These are phyloP conservation scores for Lizonia empirigonia DNA, from an alignment of 2,329 filamentous ascomycete species.

Conservation along the genomic window DNA sequence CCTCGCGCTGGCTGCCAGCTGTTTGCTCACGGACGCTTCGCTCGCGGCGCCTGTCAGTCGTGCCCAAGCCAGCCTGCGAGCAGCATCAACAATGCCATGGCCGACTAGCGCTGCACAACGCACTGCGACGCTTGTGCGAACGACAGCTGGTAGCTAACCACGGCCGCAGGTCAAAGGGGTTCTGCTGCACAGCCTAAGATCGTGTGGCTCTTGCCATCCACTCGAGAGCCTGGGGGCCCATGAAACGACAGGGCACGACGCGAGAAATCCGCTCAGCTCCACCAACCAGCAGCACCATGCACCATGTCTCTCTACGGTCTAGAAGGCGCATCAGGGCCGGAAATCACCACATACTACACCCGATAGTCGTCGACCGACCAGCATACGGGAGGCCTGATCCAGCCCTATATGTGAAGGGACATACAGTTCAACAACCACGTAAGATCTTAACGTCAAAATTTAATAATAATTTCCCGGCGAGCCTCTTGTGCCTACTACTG, in stretches of 20 bases:
- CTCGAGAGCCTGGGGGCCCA: constrained; percentile 21
- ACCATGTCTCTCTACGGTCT: constrained; percentile 5
- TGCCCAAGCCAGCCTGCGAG: constrained; percentile 21
- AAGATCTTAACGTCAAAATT: too few species aligned
- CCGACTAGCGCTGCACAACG: constrained; percentile 8
- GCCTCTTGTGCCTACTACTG: too few species aligned
- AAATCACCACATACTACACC: too few species aligned
- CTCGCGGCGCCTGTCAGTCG: constrained; percentile 20
- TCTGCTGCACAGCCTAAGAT: constrained; percentile 22
- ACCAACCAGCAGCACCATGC: constrained; percentile 24
- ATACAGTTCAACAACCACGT: too few species aligned
- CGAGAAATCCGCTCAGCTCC: constrained; percentile 24
- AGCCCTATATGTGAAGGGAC: too few species aligned
- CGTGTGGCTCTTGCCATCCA: constrained; percentile 11
- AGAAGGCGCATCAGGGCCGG: constrained; percentile 14
- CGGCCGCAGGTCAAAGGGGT: constrained; percentile 4
- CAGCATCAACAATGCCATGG: background rate
- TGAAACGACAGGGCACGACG: constrained; percentile 29
- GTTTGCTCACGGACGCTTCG: constrained; percentile 21
- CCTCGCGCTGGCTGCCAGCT: constrained; percentile 31
- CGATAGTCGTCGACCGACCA: too few species aligned
- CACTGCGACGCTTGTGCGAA: constrained; percentile 12
- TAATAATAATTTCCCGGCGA: too few species aligned
- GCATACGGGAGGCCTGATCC: too few species aligned
- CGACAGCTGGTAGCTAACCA: constrained; percentile 8